Evolutionary conservation across 495 filamentous ascomycete species (phyloP).

Genomic region (Aspergillus bertholletiae): DNA sequence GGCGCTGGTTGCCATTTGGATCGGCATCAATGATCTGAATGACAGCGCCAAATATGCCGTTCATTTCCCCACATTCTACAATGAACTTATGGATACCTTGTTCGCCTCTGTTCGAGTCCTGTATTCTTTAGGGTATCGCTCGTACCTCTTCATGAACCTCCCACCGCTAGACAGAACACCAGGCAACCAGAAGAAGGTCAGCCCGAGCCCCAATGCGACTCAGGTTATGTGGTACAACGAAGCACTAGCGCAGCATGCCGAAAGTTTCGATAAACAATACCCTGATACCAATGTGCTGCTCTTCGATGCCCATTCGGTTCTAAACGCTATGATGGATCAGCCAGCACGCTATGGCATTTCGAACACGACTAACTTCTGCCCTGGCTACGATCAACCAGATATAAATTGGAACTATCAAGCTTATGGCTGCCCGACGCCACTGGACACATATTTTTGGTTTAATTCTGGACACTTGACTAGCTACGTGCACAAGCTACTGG

Average conservation of each 20-base stretch:
- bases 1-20: constrained; percentile 41
- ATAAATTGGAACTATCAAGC: constrained; percentile 36
- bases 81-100: constrained; percentile 29
- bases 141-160: constrained; percentile 49
- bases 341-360: constrained; percentile 40
- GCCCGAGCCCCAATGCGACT: constrained; percentile 42
- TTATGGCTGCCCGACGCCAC: constrained; percentile 45
- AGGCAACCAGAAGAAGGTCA: constrained; percentile 24
- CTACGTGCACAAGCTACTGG: constrained; percentile 38
- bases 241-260: constrained; percentile 26
- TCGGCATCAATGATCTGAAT: constrained; percentile 43
- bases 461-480: constrained; percentile 50
- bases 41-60: constrained; percentile 37
- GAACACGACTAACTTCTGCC: constrained; percentile 48
- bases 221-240: constrained; percentile 41
- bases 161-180: constrained; percentile 48
- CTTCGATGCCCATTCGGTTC: constrained; percentile 42
- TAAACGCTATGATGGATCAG: constrained; percentile 42
- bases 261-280: constrained; percentile 17
- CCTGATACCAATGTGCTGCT: constrained; percentile 33
- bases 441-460: constrained; percentile 51
- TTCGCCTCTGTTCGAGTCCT: constrained; percentile 37
- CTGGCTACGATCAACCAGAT: constrained; percentile 46
- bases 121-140: constrained; percentile 39
- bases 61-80: constrained; percentile 37